Evolutionary conservation across 257 asterid species (phyloP).

Genomic region (Solanum commersonii): DNA sequence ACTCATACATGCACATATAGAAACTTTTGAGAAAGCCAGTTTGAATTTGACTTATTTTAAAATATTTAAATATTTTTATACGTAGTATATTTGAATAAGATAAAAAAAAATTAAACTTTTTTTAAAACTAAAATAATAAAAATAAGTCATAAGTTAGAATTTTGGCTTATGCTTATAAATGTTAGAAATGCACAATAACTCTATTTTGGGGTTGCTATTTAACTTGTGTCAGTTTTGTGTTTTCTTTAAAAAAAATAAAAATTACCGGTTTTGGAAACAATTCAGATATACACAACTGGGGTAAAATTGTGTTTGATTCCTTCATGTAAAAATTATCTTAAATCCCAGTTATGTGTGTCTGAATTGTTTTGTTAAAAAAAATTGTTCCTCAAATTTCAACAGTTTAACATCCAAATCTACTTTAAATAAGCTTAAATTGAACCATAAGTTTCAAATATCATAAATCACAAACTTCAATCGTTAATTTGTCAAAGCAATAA

Average conservation of each 20-base stretch:
- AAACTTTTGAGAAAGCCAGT: too few species aligned
- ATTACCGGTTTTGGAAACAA: neutral
- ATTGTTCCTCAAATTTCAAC: neutral
- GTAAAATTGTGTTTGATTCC: neutral
- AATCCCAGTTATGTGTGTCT: neutral
- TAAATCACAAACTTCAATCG: neutral
- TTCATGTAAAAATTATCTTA: neutral
- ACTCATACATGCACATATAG: too few species aligned
- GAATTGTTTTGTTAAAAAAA: neutral
- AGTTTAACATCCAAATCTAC: neutral
- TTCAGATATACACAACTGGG: neutral
- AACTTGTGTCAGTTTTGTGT: neutral
- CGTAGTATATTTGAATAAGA: too few species aligned
- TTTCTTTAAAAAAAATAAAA: too few species aligned
- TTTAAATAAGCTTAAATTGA: neutral
- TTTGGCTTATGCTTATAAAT: too few species aligned
- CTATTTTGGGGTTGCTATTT: neutral
- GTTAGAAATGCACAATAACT: neutral
- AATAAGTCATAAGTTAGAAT: too few species aligned
- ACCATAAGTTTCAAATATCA: neutral
- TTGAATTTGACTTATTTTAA: too few species aligned
- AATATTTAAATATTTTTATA: too few species aligned
- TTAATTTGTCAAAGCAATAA: neutral
- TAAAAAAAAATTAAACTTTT: too few species aligned
- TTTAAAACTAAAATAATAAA: too few species aligned